Evolutionary conservation across 768 basidiomycete species (phyloP), one percentile per base, ranked within the genome.

Genomic region (Inosperma sp.): DNA sequence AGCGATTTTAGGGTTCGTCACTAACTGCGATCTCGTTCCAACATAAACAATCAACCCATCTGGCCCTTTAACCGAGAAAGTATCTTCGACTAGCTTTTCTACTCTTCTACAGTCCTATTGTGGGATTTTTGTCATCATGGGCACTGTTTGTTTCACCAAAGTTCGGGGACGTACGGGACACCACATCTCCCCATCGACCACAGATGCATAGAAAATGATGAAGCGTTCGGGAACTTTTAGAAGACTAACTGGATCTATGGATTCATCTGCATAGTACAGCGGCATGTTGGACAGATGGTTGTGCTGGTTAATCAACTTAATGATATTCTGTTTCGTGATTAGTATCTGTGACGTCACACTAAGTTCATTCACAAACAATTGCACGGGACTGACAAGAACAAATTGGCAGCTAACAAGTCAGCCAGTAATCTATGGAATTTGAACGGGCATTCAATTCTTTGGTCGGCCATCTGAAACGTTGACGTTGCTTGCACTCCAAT

Each of bases 131-230:
- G 16, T 2, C 8, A 21, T 29, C 52, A 22, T 21, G 7, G 21
- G 21, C 17, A 31, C 16, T n/a, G 26, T 10, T 25, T 31, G 16
- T 16, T 5, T 33, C 22, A 2, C 27, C 34, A 3, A 4, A 6
- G 26, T 19, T 13, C 7, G 3, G 50, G 48, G n/a, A 72, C 75
- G 40, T 57, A 88, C 87, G 21, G 83, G 78, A 61, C 87, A 89
- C 87, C 88, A 89, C 61, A 82, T 65, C 48, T 69, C 63, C 22
- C 81, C 85, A 51, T 79, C 72, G 2, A 80, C 75, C 43, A 82
- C 70, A 16, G 84, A 86, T 8, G 86, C 77, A 54, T 83, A 88
- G 63, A 89, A 87, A n/a, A 90, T 68, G 22, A 88, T 48, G 52
- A 75, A 86, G 13, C 70, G 60, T 34, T 81, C 79, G n/a, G 73